phyloP scores from a whole-genome alignment of 2,329 filamentous ascomycete genomes.

The Capronia epimyces region DNA sequence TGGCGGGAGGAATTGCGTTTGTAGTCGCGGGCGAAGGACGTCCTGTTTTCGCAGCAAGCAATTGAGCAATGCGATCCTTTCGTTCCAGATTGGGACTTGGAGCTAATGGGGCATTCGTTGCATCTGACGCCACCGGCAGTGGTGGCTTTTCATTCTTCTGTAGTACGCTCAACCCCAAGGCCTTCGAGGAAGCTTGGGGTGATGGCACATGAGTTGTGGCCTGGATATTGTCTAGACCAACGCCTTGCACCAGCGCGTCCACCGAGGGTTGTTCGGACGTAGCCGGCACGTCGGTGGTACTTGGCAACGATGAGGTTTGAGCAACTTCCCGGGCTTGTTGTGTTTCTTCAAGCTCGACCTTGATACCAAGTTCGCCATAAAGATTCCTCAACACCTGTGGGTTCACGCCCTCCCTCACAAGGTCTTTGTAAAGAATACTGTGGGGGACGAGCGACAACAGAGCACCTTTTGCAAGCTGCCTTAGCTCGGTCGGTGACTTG shows the following conservation, averaged over 20 bases:
- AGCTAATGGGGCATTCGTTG: constrained; percentile 26
- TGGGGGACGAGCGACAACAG: constrained; percentile 58
- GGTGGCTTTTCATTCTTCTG: constrained; percentile 1
- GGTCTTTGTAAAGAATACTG: constrained; percentile 67
- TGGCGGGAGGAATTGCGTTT: background rate
- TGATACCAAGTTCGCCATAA: constrained; percentile 63
- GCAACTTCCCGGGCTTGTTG: background rate
- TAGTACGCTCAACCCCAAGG: background rate
- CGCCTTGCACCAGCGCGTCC: background rate
- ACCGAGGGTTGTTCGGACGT: background rate
- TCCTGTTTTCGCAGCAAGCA: constrained; percentile 66
- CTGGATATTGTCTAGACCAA: background rate
- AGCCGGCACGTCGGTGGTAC: background rate
- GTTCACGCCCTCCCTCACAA: constrained; percentile 68
- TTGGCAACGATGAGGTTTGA: background rate
- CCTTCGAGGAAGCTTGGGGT: background rate
- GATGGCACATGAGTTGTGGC: background rate
- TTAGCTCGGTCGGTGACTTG: constrained; percentile 37
- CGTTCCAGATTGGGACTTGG: constrained; percentile 54
- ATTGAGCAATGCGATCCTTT: constrained; percentile 69
- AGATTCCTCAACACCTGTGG: constrained; percentile 56
- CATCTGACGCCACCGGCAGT: constrained; percentile 3
- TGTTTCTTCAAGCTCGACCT: constrained; percentile 22
- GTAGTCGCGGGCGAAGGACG: constrained; percentile 37
- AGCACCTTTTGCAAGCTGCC: constrained; percentile 56